phyloP scores from a whole-genome alignment of 148 eudicot genomes.

The Agrostemma githago region DNA sequence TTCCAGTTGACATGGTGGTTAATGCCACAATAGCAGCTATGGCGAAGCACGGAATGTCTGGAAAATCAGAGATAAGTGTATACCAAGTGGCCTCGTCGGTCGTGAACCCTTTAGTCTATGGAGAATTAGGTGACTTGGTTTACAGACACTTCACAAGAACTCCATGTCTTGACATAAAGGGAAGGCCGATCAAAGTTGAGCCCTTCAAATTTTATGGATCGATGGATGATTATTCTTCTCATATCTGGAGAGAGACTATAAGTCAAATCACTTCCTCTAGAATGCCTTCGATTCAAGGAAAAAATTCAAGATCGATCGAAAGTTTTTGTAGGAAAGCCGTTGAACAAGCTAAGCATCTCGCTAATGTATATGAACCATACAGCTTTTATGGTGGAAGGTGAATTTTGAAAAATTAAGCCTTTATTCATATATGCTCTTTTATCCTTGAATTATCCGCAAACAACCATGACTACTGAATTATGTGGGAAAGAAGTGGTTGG shows the following conservation, averaged over 20 bases:
- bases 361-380: constrained; percentile 79
- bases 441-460: background rate
- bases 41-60: constrained; percentile 77
- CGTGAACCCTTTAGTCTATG: constrained; percentile 70
- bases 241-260: constrained; percentile 60
- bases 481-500: background rate
- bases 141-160: constrained; percentile 58
- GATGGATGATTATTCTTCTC: constrained; percentile 81
- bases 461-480: background rate
- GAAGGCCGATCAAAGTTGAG: constrained; percentile 65
- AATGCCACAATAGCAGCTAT: constrained; percentile 92
- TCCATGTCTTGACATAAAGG: constrained; percentile 67
- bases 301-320: constrained; percentile 46
- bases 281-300: constrained; percentile 41
- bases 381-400: constrained; percentile 95
- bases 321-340: constrained; percentile 63
- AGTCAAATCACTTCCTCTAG: constrained; percentile 40
- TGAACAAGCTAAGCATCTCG: constrained; percentile 86
- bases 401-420: constrained; percentile 7
- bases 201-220: constrained; percentile 61
- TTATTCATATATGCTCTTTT: background rate
- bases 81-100: constrained; percentile 96
- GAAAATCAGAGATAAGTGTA: constrained; percentile 56
- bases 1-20: constrained; percentile 97
- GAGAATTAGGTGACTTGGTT: constrained; percentile 54